A percentile compares a stretch with the other conserved stretches of the same genome.
These are phyloP conservation scores for Fonsecaea nubica DNA, from an alignment of 2,329 filamentous ascomycete genomes.

Conservation along the genomic window DNA sequence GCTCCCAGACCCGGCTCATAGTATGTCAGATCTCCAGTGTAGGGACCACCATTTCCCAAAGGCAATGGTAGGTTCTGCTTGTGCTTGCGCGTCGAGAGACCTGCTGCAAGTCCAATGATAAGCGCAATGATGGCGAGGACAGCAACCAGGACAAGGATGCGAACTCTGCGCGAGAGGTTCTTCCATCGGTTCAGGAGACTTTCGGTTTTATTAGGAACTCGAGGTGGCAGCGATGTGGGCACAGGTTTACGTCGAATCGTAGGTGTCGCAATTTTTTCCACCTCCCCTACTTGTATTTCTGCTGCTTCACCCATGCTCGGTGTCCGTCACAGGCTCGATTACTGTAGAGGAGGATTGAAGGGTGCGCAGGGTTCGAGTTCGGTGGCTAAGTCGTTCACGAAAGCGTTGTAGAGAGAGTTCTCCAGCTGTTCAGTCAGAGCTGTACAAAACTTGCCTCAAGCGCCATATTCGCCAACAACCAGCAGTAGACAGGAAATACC, in stretches of 20 bases:
- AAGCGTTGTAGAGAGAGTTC: neutral
- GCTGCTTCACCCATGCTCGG: conserved; percentile 25
- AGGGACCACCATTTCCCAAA: conserved; percentile 56
- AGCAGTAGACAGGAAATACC: neutral
- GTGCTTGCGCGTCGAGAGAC: conserved; percentile 33
- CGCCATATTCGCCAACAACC: neutral
- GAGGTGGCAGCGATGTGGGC: conserved; percentile 15
- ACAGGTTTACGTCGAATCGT: conserved; percentile 34
- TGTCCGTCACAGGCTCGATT: neutral
- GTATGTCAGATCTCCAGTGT: conserved; percentile 72
- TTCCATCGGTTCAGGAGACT: conserved; percentile 32
- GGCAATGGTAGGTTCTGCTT: conserved; percentile 59
- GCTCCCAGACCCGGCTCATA: conserved; percentile 71
- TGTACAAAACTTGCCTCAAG: neutral
- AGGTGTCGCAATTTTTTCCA: conserved; percentile 24
- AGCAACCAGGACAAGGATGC: conserved; percentile 32
- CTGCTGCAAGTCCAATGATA: conserved; percentile 37
- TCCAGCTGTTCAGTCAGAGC: neutral
- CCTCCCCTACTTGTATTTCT: conserved; percentile 22
- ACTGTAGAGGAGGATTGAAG: neutral
- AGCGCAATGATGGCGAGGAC: conserved; percentile 32
- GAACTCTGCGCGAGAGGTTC: conserved; percentile 24
- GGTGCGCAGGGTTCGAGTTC: neutral
- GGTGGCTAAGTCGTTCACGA: neutral
- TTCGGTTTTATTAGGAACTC: conserved; percentile 1